These are phyloP conservation scores for Moricandia arvensis DNA, from an alignment of 345 rosid species.

Conservation along the genomic window DNA sequence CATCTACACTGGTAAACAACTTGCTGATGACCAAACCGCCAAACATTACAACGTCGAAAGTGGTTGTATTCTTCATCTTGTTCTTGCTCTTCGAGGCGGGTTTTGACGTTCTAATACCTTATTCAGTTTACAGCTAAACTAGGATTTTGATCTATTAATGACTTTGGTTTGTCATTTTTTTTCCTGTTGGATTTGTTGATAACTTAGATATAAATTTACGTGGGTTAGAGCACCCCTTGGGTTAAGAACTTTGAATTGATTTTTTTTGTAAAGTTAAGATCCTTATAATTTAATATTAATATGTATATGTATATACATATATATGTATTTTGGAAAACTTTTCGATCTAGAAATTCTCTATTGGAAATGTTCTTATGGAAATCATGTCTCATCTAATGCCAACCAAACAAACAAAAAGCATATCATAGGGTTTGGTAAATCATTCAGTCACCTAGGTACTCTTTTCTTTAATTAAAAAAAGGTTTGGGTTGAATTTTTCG, in stretches of 20 bases:
- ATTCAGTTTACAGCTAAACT: background rate
- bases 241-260: too few species aligned
- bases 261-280: too few species aligned
- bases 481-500: too few species aligned
- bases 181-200: background rate
- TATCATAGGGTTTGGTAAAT: background rate
- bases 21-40: slow-evolving; percentile 23
- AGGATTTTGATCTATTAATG: slow-evolving; percentile 1
- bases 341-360: too few species aligned
- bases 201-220: background rate
- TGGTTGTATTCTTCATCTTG: slow-evolving; percentile 20
- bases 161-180: background rate
- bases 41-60: background rate
- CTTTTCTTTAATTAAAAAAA: background rate
- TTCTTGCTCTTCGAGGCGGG: slow-evolving; percentile 24
- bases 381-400: background rate
- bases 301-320: too few species aligned
- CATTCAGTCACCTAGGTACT: too few species aligned
- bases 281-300: too few species aligned
- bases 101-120: background rate
- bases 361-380: too few species aligned
- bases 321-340: too few species aligned
- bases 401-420: background rate
- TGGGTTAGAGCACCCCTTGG: too few species aligned
- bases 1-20: slow-evolving; percentile 21